Conservation (phyloP, 2,329 filamentous ascomycete genomes). For the Penicillium vulpinum region DNA sequence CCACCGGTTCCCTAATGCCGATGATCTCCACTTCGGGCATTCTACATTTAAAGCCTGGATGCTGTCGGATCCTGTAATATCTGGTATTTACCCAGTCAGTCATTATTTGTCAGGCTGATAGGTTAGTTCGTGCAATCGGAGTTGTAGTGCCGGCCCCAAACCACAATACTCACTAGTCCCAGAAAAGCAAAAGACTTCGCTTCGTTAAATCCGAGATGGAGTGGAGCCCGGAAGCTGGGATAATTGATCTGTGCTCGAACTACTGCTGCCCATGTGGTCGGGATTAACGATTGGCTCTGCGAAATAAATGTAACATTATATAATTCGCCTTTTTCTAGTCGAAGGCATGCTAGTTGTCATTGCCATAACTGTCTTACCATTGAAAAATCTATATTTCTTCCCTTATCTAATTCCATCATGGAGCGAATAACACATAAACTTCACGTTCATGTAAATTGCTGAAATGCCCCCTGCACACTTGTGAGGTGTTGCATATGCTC, state of each 20-base stretch:
- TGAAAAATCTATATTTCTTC: background rate
- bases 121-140: background rate
- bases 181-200: background rate
- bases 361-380: background rate
- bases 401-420: background rate
- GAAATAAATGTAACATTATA: background rate
- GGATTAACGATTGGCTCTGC: background rate
- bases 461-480: slow-evolving; percentile 52
- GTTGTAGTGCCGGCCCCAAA: background rate
- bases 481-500: slow-evolving; percentile 50
- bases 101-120: too few species aligned
- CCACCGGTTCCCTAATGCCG: background rate
- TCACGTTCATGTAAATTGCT: slow-evolving; percentile 51
- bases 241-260: too few species aligned
- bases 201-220: background rate
- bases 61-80: background rate
- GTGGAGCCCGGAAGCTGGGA: background rate
- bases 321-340: background rate
- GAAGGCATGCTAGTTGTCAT: background rate
- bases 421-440: slow-evolving; percentile 36
- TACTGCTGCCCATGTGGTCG: too few species aligned
- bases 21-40: background rate
- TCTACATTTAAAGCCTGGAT: background rate
- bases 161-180: background rate
- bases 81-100: too few species aligned